Base-by-base conservation (phyloP, 2,329 filamentous ascomycete genomes). In the Ilyonectria robusta region DNA sequence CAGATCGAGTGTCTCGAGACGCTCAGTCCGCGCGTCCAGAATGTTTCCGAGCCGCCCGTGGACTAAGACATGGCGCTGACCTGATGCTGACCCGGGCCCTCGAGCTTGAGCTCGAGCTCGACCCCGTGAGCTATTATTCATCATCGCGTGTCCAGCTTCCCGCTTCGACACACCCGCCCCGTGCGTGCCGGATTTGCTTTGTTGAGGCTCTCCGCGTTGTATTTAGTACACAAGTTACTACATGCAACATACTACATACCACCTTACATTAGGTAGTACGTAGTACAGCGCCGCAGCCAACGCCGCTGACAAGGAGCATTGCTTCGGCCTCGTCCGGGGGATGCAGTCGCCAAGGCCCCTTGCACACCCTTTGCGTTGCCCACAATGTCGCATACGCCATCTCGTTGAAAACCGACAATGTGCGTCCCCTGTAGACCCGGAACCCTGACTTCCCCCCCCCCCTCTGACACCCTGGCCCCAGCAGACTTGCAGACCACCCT, bases 311-410 rank as follows among this genome's bases (percentile, higher is more conserved):
- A 56, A 42, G 31, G 51, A 51, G 35, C 15, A 59, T 10, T 50
- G 48, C 37, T 56, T 65, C 62, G 56, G 62, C 23, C 62, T 60
- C 57, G 56, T 48, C 62, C 62, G 56, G 56, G 53, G 37, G n/a
- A 40, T 10, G 19, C 13, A 19, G 23, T 40, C 53, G 51, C 60
- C 13, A 62, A 57, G 35, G 29, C 40, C 48, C 26, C 7, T 11
- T 37, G 21, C 51, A 17, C 48, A 53, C 48, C 47, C 47, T 51
- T 17, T 13, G 26, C 19, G 9, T 19, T 31, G n/a, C 50, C 23
- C 26, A 46, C 23, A 21, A 15, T 33, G 26, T 6, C 10, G 29
- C 42, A 37, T n/a, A 48, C n/a, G 26, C 55, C 23, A 21, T 58
- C 40, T 37, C 17, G 37, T 53, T 33, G 26, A 62, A 50, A 33